Conservation (phyloP, 208 protist species). For the Trypanosoma brucei region DNA sequence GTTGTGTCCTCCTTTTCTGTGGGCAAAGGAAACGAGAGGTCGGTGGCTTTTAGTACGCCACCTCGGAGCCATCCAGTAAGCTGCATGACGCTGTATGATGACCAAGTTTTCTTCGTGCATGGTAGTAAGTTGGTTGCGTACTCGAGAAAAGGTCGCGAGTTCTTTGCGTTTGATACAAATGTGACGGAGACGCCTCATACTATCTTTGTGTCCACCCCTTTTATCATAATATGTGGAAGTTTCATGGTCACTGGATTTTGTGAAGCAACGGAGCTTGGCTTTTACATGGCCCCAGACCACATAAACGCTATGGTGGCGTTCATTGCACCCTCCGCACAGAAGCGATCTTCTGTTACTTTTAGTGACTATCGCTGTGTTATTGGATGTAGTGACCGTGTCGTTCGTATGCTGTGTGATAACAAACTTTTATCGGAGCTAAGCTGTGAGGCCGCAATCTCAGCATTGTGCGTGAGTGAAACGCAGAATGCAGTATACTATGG, state of each 20-base stretch:
- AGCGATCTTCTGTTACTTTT: conserved; percentile 18
- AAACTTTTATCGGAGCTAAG: conserved; percentile 52
- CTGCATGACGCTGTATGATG: conserved; percentile 58
- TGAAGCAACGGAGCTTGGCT: conserved; percentile 76
- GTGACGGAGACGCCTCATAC: conserved; percentile 69
- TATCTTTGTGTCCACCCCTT: conserved; percentile 71
- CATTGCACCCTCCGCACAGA: conserved; percentile 10
- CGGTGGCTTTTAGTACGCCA: conserved; percentile 43
- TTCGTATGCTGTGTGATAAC: conserved; percentile 63
- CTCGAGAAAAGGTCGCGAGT: conserved; percentile 74
- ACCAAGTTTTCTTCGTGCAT: conserved; percentile 79
- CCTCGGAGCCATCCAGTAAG: conserved; percentile 36
- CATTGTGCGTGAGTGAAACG: conserved; percentile 31
- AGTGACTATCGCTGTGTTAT: conserved; percentile 66
- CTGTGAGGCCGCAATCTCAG: conserved; percentile 71
- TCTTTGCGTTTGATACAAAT: conserved; percentile 83
- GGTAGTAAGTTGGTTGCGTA: conserved; percentile 74
- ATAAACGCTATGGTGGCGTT: conserved; percentile 72
- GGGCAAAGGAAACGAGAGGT: conserved; percentile 41
- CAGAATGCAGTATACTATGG: conserved; percentile 61
- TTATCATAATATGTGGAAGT: conserved; percentile 75
- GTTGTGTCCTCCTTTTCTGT: conserved; percentile 53
- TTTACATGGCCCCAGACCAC: conserved; percentile 83
- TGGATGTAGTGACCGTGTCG: conserved; percentile 75
- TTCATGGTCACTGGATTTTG: conserved; percentile 79